These are phyloP conservation scores for Acanthamoeba sp. DNA, from an alignment of 208 protist species.

Conservation along the genomic window DNA sequence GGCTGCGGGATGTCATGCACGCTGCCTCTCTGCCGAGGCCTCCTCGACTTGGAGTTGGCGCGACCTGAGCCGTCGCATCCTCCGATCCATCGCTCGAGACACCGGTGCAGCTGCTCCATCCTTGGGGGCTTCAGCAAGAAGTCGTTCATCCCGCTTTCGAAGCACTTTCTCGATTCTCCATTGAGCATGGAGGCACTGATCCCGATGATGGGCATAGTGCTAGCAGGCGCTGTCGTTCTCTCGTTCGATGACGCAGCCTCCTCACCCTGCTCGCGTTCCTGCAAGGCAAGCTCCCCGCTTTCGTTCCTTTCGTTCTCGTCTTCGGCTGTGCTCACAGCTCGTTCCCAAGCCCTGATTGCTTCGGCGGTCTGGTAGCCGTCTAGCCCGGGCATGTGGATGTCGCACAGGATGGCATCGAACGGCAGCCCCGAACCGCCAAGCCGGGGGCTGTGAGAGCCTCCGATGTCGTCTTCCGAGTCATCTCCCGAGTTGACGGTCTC, in stretches of 20 bases:
- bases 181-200: background rate
- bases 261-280: background rate
- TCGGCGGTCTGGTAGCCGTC: background rate
- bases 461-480: too few species aligned
- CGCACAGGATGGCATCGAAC: constrained; percentile 3
- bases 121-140: background rate
- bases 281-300: background rate
- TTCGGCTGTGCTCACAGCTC: background rate
- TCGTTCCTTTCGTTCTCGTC: background rate
- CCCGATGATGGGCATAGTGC: background rate
- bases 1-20: too few species aligned
- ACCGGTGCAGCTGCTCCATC: background rate
- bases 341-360: background rate
- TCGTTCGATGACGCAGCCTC: too few species aligned
- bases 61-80: too few species aligned
- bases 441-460: background rate
- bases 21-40: too few species aligned
- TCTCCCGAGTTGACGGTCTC: too few species aligned
- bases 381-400: background rate
- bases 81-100: background rate
- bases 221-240: too few species aligned
- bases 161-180: background rate
- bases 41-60: too few species aligned
- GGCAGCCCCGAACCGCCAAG: background rate
- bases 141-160: background rate